Evolutionary conservation across 2,329 filamentous ascomycete species (phyloP).

Genomic region (Raffaelea albimanens): DNA sequence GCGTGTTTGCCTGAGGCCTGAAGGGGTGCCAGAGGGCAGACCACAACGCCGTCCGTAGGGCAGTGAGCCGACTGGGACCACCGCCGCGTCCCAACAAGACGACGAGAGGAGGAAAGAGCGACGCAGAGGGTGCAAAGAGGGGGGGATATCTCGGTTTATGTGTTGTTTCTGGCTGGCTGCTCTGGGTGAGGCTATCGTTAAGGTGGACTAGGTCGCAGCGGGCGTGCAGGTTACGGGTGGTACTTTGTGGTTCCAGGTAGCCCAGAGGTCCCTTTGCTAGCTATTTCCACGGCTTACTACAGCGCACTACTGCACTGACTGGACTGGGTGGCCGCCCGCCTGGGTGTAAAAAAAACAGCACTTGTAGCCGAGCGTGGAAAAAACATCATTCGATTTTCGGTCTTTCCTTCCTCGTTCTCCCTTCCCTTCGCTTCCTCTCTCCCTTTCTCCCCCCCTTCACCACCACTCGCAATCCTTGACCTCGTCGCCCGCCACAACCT

Average conservation of each 20-base stretch:
- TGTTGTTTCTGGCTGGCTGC: too few species aligned
- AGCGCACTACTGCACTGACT: not conserved
- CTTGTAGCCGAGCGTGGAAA: constrained; percentile 10
- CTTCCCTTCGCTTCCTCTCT: not conserved
- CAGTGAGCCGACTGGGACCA: too few species aligned
- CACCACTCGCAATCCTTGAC: too few species aligned
- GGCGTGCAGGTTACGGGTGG: not conserved
- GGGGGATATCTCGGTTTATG: too few species aligned
- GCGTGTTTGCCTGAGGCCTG: constrained; percentile 1
- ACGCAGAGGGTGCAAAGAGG: too few species aligned
- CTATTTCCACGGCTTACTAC: not conserved
- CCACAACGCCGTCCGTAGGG: too few species aligned
- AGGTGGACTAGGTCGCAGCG: not conserved
- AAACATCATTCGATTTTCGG: constrained; percentile 18
- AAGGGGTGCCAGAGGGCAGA: not conserved
- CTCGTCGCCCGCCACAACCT: too few species aligned
- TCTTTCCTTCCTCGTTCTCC: constrained; percentile 9
- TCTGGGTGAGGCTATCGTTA: too few species aligned
- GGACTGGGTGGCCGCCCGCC: too few species aligned
- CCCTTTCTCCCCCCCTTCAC: not conserved
- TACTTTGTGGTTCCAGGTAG: not conserved
- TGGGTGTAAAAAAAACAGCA: not conserved
- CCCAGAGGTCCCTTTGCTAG: not conserved
- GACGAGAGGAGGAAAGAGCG: too few species aligned
- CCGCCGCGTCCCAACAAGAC: too few species aligned